Conservation (phyloP, 2,329 filamentous ascomycete species). For the Cadophora sp. region DNA sequence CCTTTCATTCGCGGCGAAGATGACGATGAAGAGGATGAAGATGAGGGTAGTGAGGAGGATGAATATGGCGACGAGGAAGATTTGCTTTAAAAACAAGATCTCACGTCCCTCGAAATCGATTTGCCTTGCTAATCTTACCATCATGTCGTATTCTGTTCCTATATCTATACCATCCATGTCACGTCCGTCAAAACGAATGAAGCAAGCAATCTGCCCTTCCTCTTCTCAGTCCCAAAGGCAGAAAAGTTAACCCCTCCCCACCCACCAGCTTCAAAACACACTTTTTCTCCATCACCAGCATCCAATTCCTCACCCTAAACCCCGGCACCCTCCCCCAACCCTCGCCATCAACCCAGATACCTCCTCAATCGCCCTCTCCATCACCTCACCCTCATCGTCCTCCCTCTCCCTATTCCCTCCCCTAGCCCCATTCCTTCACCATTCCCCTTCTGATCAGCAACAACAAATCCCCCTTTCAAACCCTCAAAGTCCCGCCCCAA, state of each 20-base stretch:
- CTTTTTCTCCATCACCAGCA: not conserved
- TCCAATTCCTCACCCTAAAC: not conserved
- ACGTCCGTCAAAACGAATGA: no score
- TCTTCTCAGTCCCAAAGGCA: not conserved
- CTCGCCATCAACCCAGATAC: not conserved
- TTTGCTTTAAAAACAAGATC: not conserved
- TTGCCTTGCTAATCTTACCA: not conserved
- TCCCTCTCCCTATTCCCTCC: no score
- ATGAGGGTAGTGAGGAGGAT: constrained; percentile 2
- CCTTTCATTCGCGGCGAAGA: constrained; percentile 71
- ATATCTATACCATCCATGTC: not conserved
- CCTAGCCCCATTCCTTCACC: not conserved
- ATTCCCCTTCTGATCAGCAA: not conserved
- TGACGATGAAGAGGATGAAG: constrained; percentile 44
- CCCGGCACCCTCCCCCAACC: not conserved
- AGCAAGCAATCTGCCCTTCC: not conserved
- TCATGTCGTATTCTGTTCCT: no score
- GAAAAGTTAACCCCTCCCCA: not conserved
- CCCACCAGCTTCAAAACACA: not conserved
- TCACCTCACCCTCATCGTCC: not conserved
- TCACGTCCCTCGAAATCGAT: not conserved
- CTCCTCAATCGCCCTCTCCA: not conserved
- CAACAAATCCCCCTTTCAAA: not conserved
- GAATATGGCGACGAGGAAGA: constrained; percentile 11
- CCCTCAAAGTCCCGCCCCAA: not conserved